These are phyloP conservation scores for Allantophomopsis cytisporea DNA, from an alignment of 2,329 filamentous ascomycete species.

Conservation along the genomic window DNA sequence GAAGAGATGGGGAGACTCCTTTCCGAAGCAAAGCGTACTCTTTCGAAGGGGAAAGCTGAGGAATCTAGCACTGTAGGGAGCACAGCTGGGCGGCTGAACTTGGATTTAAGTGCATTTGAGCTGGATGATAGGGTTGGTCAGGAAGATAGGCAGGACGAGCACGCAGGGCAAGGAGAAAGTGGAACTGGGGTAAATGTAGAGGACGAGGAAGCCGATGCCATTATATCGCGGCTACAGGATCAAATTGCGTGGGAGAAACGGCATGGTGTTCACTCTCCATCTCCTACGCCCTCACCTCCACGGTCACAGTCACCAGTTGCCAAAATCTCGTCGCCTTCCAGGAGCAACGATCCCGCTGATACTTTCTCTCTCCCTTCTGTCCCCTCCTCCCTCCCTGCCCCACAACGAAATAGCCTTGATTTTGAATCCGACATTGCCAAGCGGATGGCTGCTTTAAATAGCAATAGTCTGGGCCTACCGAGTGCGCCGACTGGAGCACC, in stretches of 20 bases:
- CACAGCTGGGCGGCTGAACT: constrained; percentile 6
- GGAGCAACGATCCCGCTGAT: too few relatives aligned
- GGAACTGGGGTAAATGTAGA: constrained; percentile 4
- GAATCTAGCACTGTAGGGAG: constrained; percentile 2
- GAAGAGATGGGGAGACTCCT: too few relatives aligned
- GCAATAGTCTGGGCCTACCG: constrained; percentile 12
- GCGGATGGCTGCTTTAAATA: constrained; percentile 14
- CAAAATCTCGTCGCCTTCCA: too few relatives aligned
- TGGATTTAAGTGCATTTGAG: constrained; percentile 18
- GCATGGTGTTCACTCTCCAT: too few relatives aligned
- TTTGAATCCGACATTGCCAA: constrained; percentile 15
- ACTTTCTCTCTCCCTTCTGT: constrained; percentile 7
- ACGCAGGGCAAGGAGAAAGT: constrained; percentile 16
- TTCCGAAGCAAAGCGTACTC: constrained; percentile 1
- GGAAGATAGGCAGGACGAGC: constrained; percentile 23
- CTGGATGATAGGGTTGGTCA: constrained; percentile 28
- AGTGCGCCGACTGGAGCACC: constrained; percentile 16
- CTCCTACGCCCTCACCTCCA: neutral
- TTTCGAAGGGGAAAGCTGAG: neutral
- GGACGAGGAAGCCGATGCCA: neutral
- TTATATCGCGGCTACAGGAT: too few relatives aligned
- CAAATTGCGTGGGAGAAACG: too few relatives aligned
- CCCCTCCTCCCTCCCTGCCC: constrained; percentile 9
- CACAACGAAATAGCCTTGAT: constrained; percentile 8
- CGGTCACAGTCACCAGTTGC: constrained; percentile 5